phyloP scores from a whole-genome alignment of 2,329 filamentous ascomycete species.

The Monosporascus cannonballus region DNA sequence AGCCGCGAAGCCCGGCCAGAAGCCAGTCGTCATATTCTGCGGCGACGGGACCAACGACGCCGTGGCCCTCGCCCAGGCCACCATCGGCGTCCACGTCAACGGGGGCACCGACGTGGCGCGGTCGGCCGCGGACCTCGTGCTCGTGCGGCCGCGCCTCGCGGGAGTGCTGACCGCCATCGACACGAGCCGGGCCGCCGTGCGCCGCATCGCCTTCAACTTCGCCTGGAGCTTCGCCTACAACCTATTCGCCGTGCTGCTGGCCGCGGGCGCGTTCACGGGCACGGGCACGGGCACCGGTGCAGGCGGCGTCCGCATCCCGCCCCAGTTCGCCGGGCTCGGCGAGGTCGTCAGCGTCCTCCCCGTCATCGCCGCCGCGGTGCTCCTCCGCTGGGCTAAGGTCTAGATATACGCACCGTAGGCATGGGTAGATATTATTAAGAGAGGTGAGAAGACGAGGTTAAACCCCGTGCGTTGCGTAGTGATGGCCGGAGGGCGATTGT shows the following conservation, averaged over 20 bases:
- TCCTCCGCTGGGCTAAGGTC: constrained; percentile 35
- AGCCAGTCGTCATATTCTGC: constrained; percentile 55
- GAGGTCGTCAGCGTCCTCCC: constrained; percentile 71
- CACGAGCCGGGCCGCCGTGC: constrained; percentile 37
- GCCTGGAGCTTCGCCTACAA: constrained; percentile 68
- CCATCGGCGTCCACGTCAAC: constrained; percentile 65
- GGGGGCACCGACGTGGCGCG: constrained; percentile 57
- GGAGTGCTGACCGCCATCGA: constrained; percentile 55
- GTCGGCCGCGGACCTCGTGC: constrained; percentile 61
- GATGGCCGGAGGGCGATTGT: too few species aligned
- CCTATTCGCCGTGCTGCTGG: constrained; percentile 59
- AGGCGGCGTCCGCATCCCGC: constrained; percentile 34
- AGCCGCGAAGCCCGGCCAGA: background rate
- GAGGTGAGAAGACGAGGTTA: too few species aligned
- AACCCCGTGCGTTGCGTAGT: too few species aligned
- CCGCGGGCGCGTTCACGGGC: constrained; percentile 57
- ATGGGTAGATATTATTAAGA: too few species aligned
- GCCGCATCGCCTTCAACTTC: constrained; percentile 62
- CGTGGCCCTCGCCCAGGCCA: constrained; percentile 62
- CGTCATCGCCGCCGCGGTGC: constrained; percentile 53
- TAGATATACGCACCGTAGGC: constrained; percentile 3
- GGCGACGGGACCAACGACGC: constrained; percentile 81
- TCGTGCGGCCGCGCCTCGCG: constrained; percentile 50
- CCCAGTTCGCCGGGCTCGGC: constrained; percentile 49
- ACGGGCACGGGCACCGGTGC: constrained; percentile 24